These are phyloP conservation scores for Exophiala phaeomuriformis DNA, from an alignment of 2,329 filamentous ascomycete species.

Conservation along the genomic window DNA sequence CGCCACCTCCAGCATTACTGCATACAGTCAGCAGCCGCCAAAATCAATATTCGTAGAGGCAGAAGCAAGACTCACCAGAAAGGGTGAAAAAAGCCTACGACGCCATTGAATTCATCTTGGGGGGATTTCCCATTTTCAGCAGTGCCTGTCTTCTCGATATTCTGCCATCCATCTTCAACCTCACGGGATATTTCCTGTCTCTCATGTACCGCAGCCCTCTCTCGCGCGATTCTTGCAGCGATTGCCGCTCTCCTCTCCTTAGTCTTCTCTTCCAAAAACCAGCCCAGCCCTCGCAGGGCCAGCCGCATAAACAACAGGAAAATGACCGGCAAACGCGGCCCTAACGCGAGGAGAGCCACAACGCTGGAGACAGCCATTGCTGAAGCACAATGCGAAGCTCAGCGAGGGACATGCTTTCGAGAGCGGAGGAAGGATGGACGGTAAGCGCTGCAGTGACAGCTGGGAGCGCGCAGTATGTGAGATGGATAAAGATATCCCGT, in stretches of 20 bases:
- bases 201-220: conserved; percentile 34
- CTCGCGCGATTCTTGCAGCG: conserved; percentile 11
- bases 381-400: conserved; percentile 1
- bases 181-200: conserved; percentile 11
- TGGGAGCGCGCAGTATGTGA: too few species aligned
- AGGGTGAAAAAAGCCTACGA: conserved; percentile 94
- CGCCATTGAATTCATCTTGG: conserved; percentile 65
- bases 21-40: conserved; percentile 7
- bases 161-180: conserved; percentile 60
- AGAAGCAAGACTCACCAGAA: conserved; percentile 63
- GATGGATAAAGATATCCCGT: background rate
- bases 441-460: too few species aligned
- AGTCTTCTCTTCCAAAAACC: conserved; percentile 15
- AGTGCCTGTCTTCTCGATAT: conserved; percentile 49
- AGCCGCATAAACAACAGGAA: conserved; percentile 12
- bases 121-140: conserved; percentile 38
- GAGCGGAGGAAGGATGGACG: background rate
- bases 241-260: conserved; percentile 22
- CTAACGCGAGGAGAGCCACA: conserved; percentile 16
- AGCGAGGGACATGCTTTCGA: conserved; percentile 15
- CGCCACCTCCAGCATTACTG: conserved; percentile 91
- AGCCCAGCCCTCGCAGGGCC: conserved; percentile 13
- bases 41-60: background rate
- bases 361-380: conserved; percentile 20
- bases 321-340: conserved; percentile 17